Conservation (phyloP, 2,329 filamentous ascomycete species). For the Aureobasidium zeae region DNA sequence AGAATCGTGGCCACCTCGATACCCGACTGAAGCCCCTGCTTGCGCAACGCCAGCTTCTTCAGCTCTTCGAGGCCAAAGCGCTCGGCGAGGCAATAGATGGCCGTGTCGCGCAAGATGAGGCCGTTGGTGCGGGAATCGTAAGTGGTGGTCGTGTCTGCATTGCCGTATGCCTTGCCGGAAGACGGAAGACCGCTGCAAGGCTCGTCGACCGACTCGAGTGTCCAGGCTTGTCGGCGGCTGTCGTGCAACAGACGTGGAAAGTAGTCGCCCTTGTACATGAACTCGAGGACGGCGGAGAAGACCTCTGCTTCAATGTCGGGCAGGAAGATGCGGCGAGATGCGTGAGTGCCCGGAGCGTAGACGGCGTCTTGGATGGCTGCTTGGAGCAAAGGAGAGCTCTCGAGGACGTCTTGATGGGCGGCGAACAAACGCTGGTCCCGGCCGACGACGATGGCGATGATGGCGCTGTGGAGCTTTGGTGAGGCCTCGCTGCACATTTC, state of each 20-base stretch:
- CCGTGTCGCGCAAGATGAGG: conserved; percentile 80
- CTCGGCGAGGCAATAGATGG: conserved; percentile 87
- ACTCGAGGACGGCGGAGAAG: conserved; percentile 89
- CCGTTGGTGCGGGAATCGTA: conserved; percentile 61
- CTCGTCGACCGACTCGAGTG: conserved; percentile 54
- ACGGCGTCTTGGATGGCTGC: conserved; percentile 13
- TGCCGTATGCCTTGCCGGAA: conserved; percentile 43
- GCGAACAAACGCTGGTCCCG: conserved; percentile 82
- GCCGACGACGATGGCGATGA: conserved; percentile 79
- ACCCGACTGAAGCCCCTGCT: conserved; percentile 87
- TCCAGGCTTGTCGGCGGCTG: conserved; percentile 78
- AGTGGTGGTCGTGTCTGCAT: conserved; percentile 62
- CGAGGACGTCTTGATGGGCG: conserved; percentile 86
- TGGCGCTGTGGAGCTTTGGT: conserved; percentile 55
- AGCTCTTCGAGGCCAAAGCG: conserved; percentile 86
- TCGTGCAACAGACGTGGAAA: conserved; percentile 81
- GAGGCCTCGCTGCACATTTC: conserved; percentile 22
- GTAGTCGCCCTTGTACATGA: conserved; percentile 95
- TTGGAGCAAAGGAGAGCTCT: conserved; percentile 71
- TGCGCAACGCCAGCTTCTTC: conserved; percentile 81
- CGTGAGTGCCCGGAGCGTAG: conserved; percentile 49
- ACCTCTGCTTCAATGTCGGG: conserved; percentile 78
- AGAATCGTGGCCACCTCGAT: conserved; percentile 89
- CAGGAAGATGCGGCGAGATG: conserved; percentile 62
- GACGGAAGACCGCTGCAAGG: conserved; percentile 29